A percentile compares a stretch with the other conserved stretches of the same genome.
phyloP scores from a whole-genome alignment of 2,329 filamentous ascomycete genomes.

The Coleophoma eucalyptorum region DNA sequence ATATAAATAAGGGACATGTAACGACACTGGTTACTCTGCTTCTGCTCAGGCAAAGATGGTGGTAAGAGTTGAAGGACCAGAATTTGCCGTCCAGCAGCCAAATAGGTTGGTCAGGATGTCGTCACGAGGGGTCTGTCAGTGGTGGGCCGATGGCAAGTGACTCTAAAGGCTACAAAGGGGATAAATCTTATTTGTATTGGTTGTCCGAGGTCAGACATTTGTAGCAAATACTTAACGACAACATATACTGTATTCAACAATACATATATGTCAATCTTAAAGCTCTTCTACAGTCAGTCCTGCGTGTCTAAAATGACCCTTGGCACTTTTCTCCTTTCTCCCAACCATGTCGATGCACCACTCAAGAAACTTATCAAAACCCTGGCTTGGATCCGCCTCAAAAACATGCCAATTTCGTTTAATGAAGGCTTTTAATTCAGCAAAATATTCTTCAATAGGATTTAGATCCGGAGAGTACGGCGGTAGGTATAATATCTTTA shows the following conservation, averaged over 20 bases:
- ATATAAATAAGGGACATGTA: too few species aligned
- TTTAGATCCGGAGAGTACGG: constrained; percentile 13
- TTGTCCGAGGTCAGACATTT: constrained; percentile 13
- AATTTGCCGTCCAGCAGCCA: too few species aligned
- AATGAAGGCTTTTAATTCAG: constrained; percentile 14
- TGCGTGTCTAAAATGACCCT: constrained; percentile 10
- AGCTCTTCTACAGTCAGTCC: background rate
- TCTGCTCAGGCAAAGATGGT: too few species aligned
- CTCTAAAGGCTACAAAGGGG: constrained; percentile 5
- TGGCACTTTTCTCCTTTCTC: constrained; percentile 5
- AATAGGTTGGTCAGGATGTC: too few species aligned
- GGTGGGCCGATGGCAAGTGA: constrained; percentile 6
- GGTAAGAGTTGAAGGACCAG: too few species aligned
- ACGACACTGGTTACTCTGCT: too few species aligned
- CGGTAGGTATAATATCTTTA: constrained; percentile 10
- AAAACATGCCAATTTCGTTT: constrained; percentile 9
- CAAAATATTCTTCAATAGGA: constrained; percentile 16
- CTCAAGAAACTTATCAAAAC: constrained; percentile 9
- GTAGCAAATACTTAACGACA: constrained; percentile 4
- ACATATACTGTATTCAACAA: constrained; percentile 1
- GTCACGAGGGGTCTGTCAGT: constrained; percentile 6
- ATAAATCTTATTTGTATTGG: constrained; percentile 7
- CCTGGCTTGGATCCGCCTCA: constrained; percentile 1
- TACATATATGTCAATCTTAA: background rate
- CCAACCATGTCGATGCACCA: constrained; percentile 10